A percentile compares a stretch with the other conserved stretches of the same genome.
These are phyloP conservation scores for Halophytophthora polymorphica DNA, from an alignment of 352 stramenopile genomes.

Conservation along the genomic window DNA sequence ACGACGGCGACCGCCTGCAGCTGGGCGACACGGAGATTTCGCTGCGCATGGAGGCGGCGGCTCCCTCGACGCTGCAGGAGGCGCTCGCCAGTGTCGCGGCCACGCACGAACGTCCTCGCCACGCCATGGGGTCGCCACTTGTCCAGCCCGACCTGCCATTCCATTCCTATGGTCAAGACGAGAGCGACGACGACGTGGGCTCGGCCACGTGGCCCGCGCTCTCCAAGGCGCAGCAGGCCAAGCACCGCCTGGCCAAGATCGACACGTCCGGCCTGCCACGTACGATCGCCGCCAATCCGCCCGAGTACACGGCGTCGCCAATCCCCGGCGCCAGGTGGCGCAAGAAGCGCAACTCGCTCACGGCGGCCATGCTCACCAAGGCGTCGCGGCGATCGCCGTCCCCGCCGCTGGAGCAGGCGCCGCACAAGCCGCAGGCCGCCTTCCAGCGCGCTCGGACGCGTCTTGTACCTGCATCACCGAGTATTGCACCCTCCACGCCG, in stretches of 20 bases:
- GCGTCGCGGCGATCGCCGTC: constrained; percentile 14
- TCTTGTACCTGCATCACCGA: constrained; percentile 16
- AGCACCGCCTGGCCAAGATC: constrained; percentile 28
- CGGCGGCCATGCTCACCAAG: constrained; percentile 22
- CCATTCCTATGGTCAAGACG: constrained; percentile 3
- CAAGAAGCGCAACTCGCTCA: constrained; percentile 52
- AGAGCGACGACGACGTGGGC: constrained; percentile 8
- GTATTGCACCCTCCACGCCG: constrained; percentile 7
- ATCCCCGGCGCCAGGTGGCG: constrained; percentile 39
- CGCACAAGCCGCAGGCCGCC: constrained; percentile 9
- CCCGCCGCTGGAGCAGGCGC: constrained; percentile 11
- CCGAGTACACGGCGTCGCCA: constrained; percentile 60
- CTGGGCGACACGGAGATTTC: constrained; percentile 56
- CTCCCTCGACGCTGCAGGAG: too few species aligned
- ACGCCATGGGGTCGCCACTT: too few species aligned
- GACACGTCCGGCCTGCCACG: constrained; percentile 24
- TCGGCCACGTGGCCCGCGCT: constrained; percentile 10
- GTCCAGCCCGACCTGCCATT: too few species aligned
- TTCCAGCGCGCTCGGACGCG: constrained; percentile 24
- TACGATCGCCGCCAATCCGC: constrained; percentile 25
- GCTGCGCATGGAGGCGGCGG: constrained; percentile 24
- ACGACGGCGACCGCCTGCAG: constrained; percentile 49
- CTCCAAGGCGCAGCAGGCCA: constrained; percentile 14
- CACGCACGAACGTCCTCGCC: too few species aligned
- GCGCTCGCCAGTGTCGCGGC: too few species aligned